These are phyloP conservation scores for Eucalyptus globulus DNA, from an alignment of 345 rosid species.

Conservation along the genomic window DNA sequence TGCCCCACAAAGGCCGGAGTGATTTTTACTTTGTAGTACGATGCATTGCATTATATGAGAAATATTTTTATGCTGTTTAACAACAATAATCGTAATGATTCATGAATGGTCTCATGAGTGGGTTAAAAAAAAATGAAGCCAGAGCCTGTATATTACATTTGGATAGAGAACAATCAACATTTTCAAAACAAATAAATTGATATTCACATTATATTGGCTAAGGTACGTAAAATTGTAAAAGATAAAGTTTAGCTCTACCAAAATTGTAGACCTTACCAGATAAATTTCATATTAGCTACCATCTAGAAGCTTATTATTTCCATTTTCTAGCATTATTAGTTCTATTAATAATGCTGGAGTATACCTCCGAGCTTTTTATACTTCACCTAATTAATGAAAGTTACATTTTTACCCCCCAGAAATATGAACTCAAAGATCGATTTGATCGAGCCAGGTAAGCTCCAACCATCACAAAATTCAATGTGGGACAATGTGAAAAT, in stretches of 20 bases:
- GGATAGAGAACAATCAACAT: neutral
- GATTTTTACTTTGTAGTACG: neutral
- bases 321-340: neutral
- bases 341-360: neutral
- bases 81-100: neutral
- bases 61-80: neutral
- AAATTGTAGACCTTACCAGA: neutral
- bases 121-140: neutral
- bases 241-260: neutral
- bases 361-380: neutral
- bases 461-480: neutral
- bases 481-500: neutral
- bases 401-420: neutral
- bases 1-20: neutral
- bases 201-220: neutral
- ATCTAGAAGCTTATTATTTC: neutral
- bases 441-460: neutral
- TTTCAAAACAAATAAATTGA: neutral
- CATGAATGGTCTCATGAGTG: neutral
- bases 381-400: neutral
- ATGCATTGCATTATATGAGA: neutral
- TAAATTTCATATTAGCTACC: neutral
- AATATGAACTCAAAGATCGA: neutral
- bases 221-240: neutral
- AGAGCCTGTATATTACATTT: neutral